These are phyloP conservation scores for Suillus cothurnatus DNA, from an alignment of 768 basidiomycete genomes.

Conservation along the genomic window DNA sequence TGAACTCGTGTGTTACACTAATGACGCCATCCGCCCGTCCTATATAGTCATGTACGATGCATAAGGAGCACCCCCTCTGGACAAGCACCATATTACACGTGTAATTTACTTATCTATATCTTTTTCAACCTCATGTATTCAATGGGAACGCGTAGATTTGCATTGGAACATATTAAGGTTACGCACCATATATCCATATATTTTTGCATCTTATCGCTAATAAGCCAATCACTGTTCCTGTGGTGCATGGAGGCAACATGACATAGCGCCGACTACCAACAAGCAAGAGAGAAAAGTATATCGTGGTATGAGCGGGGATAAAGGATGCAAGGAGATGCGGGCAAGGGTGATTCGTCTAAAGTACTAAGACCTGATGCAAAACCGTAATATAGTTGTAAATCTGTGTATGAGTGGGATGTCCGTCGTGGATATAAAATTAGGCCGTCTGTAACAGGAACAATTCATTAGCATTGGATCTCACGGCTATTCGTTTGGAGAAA, in stretches of 20 bases:
- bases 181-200: neutral
- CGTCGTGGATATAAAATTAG: slow-evolving; percentile 24
- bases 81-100: neutral
- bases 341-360: slow-evolving; percentile 33
- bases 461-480: slow-evolving; percentile 6
- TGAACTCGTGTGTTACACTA: slow-evolving; percentile 68
- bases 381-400: slow-evolving; percentile 29
- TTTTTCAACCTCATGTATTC: neutral
- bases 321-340: slow-evolving; percentile 25
- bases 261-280: neutral
- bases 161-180: neutral
- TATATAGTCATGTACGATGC: slow-evolving; percentile 71
- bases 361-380: slow-evolving; percentile 32
- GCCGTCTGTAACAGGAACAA: slow-evolving; percentile 22
- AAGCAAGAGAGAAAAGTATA: slow-evolving; percentile 9
- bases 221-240: neutral
- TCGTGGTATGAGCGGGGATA: slow-evolving; percentile 32
- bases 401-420: slow-evolving; percentile 21
- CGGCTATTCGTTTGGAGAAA: neutral
- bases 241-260: slow-evolving; percentile 1
- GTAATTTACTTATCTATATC: neutral
- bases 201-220: neutral
- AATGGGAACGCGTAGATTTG: neutral
- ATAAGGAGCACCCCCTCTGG: slow-evolving; percentile 11
- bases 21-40: slow-evolving; percentile 73